Conservation (phyloP, 768 basidiomycete species). For the Mrakia frigida region DNA sequence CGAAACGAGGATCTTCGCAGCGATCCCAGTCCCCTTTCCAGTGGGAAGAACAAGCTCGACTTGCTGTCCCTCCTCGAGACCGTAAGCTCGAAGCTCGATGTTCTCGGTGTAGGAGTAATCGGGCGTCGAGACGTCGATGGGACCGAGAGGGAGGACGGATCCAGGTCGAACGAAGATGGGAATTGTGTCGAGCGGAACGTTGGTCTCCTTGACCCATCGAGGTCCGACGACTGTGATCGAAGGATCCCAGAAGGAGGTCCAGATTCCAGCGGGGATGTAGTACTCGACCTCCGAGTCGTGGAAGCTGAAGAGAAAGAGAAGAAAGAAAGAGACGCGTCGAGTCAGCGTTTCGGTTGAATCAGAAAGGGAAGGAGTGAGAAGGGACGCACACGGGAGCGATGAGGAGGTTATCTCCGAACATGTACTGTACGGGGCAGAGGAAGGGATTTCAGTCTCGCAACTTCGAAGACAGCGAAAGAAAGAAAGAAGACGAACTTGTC, state of each 20-base stretch:
- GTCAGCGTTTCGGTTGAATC: not conserved
- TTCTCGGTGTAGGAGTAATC: conserved; percentile 59
- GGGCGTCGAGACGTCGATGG: conserved; percentile 52
- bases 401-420: conserved; percentile 43
- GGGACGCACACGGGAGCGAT: conserved; percentile 39
- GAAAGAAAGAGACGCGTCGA: not conserved
- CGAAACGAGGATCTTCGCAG: conserved; percentile 39
- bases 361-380: not conserved
- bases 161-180: conserved; percentile 63
- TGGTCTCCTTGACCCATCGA: conserved; percentile 56
- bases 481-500: conserved; percentile 32
- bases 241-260: conserved; percentile 48
- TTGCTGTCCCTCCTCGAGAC: conserved; percentile 49
- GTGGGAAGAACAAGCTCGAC: conserved; percentile 39
- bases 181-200: conserved; percentile 59
- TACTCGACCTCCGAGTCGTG: conserved; percentile 38
- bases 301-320: conserved; percentile 28
- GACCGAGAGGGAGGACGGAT: conserved; percentile 58
- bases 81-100: conserved; percentile 54
- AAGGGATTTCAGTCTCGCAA: not conserved
- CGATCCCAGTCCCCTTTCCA: conserved; percentile 48
- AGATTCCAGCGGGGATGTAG: conserved; percentile 42
- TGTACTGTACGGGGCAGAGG: conserved; percentile 24
- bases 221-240: conserved; percentile 57
- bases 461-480: conserved; percentile 28